Conservation (phyloP, 73 alveolate species). For the Uronychia setigera region DNA sequence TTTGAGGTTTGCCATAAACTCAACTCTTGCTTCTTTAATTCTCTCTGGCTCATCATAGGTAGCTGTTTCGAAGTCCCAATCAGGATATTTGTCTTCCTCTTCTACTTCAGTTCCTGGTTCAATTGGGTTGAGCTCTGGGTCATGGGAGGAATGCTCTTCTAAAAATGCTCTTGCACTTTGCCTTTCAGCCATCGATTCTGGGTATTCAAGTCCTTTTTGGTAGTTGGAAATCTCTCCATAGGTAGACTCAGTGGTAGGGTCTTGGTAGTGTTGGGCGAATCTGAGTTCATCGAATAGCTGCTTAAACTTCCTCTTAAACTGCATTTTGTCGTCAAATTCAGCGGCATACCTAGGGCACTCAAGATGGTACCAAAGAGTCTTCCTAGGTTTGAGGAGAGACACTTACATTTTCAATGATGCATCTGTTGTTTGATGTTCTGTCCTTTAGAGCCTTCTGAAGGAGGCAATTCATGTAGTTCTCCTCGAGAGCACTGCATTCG, state of each 20-base stretch:
- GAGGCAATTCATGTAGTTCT: slow-evolving; percentile 59
- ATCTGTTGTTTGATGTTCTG: slow-evolving; percentile 15
- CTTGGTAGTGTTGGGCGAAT: not conserved
- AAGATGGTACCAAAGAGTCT: slow-evolving; percentile 63
- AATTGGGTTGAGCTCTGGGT: not conserved
- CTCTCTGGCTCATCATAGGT: not conserved
- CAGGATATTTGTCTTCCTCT: not conserved
- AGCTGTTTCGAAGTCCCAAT: not conserved
- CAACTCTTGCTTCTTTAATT: not conserved
- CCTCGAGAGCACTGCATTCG: slow-evolving; percentile 60
- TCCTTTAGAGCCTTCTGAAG: slow-evolving; percentile 50
- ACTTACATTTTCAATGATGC: slow-evolving; percentile 27
- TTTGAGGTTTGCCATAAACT: not conserved
- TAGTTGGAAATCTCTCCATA: too few species aligned
- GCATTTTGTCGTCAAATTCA: slow-evolving; percentile 46
- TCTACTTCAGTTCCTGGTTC: not conserved
- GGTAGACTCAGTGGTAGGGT: too few species aligned
- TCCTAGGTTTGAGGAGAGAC: not conserved
- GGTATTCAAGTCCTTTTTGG: too few species aligned
- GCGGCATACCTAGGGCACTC: slow-evolving; percentile 62
- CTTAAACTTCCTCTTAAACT: slow-evolving; percentile 44
- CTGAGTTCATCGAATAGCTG: slow-evolving; percentile 21
- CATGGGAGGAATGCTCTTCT: not conserved
- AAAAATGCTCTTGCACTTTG: too few species aligned
- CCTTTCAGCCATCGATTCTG: too few species aligned